Percentiles rank a stretch among this genome's conserved stretches.
Evolutionary conservation across 345 rosid species (phyloP).

Genomic region (Brassica rapa): DNA sequence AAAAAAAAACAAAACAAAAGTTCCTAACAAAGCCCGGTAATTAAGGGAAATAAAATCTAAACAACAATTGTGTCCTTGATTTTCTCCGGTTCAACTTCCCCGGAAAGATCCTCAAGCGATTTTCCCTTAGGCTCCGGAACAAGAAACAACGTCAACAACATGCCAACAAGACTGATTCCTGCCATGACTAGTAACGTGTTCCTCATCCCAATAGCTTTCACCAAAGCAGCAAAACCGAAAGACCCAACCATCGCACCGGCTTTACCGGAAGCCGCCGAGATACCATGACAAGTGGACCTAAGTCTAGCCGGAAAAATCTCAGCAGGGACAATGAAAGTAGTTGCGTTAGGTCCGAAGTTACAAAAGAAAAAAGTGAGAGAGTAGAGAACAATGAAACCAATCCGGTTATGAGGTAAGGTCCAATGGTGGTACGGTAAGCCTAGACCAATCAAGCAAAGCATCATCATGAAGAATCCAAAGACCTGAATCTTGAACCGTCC

Average conservation of each 20-base stretch:
- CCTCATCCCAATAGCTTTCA: constrained; percentile 49
- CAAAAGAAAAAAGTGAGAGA: constrained; percentile 74
- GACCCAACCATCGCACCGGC: constrained; percentile 75
- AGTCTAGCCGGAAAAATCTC: constrained; percentile 81
- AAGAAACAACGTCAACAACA: constrained; percentile 41
- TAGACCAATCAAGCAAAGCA: constrained; percentile 58
- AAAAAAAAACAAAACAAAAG: not conserved
- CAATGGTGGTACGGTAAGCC: constrained; percentile 77
- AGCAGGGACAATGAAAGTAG: constrained; percentile 74
- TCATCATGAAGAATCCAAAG: constrained; percentile 65
- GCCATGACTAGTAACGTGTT: constrained; percentile 46
- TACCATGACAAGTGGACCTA: constrained; percentile 81
- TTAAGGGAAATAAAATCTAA: not conserved
- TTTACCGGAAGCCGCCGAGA: constrained; percentile 71
- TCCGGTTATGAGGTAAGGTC: constrained; percentile 49
- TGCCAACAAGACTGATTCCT: constrained; percentile 45
- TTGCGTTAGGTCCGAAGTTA: constrained; percentile 81
- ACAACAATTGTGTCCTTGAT: constrained; percentile 1
- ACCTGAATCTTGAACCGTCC: constrained; percentile 61
- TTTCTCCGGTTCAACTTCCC: constrained; percentile 47
- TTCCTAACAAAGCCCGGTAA: not conserved
- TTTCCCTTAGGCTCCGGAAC: constrained; percentile 59
- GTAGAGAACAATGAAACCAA: constrained; percentile 62
- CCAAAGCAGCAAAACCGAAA: constrained; percentile 67
- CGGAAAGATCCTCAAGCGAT: constrained; percentile 62